Evolutionary conservation across 371 early-diverging fungal species (phyloP), one percentile per base, ranked within the genome.

Genomic region (Mucor lusitanicus): DNA sequence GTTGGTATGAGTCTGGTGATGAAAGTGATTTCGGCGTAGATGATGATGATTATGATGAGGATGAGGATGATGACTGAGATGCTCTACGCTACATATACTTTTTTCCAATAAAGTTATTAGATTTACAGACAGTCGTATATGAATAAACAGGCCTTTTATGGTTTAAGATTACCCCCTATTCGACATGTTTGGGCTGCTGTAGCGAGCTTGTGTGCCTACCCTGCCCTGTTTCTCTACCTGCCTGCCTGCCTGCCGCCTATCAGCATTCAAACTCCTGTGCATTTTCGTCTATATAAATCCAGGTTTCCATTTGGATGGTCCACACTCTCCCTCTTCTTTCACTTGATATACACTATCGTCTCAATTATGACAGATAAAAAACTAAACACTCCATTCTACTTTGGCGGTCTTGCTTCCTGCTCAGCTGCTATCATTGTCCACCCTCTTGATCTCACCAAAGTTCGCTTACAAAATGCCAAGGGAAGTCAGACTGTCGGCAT

Each of bases 381-480:
- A 32, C 30, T 48, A 61, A 65, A 60, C 23, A 74, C 78, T 12
- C 87, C 87, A 30, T 85, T 83, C 21, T 87, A 82, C 63, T 82
- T 86, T 68, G 87, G 87, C n/a, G 80, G 80, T 12, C 65, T 84
- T 53, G 86, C 91, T 7, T 84, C 89, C 12, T 80, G 84, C 33
- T 69, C 80, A 15, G 90, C 91, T 11, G 86, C 86, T 33, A 73
- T 85, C 28, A 81, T 83, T 56, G 88, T 90, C 0, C 91, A 91
- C 59, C 91, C 92, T 6, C 80, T 91, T 28, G 92, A 92, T 68
- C 77, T 90, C 23, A 79, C 90, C 42, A 91, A 91, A 67, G 88
- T 91, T 30, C 83, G 92, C 2, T 63, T 91, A 59, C 92, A 92
- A 67, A 91, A 86, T 32, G 55, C 64, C 27, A 70, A 73, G 44